Evolutionary conservation across 1,284 basidiomycete genomes (phyloP).

Genomic region (Sporisorium exsertum): DNA sequence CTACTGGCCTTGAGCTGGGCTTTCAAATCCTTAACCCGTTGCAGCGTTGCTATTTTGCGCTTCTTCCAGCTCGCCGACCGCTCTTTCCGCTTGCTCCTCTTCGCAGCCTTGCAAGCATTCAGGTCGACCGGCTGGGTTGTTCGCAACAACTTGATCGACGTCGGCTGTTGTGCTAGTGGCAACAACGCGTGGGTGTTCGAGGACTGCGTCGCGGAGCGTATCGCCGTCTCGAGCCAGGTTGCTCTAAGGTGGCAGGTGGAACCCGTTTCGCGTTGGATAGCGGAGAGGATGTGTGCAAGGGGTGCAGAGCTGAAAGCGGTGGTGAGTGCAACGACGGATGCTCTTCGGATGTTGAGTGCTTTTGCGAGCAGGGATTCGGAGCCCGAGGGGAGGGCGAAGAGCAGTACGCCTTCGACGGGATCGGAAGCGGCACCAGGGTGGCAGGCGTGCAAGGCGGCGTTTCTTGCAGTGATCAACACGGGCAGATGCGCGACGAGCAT

Average conservation of each 20-base stretch:
- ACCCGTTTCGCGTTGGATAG: conserved; percentile 28
- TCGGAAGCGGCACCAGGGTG: no score
- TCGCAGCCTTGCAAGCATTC: conserved; percentile 33
- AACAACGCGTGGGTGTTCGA: background rate
- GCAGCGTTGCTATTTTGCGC: conserved; percentile 19
- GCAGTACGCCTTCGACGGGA: background rate
- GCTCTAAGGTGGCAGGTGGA: conserved; percentile 18
- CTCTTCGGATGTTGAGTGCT: conserved; percentile 26
- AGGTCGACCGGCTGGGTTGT: conserved; percentile 43
- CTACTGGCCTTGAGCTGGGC: conserved; percentile 10
- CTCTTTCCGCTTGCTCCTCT: conserved; percentile 29
- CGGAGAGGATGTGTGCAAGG: conserved; percentile 7
- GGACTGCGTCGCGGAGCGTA: conserved; percentile 15
- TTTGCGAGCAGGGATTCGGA: conserved; percentile 31
- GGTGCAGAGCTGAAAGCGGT: conserved; percentile 4
- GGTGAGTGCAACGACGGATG: conserved; percentile 33
- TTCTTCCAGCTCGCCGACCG: conserved; percentile 33
- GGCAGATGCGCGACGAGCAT: conserved; percentile 43
- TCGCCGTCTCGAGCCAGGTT: conserved; percentile 37
- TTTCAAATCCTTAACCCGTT: conserved; percentile 9
- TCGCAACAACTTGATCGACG: conserved; percentile 36
- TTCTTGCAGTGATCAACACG: conserved; percentile 35
- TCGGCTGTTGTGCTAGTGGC: conserved; percentile 13
- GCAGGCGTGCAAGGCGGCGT: conserved; percentile 28
- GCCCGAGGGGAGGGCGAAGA: conserved; percentile 38